Evolutionary conservation across 2,329 filamentous ascomycete species (phyloP).

Genomic region (Colletotrichum falcatum): DNA sequence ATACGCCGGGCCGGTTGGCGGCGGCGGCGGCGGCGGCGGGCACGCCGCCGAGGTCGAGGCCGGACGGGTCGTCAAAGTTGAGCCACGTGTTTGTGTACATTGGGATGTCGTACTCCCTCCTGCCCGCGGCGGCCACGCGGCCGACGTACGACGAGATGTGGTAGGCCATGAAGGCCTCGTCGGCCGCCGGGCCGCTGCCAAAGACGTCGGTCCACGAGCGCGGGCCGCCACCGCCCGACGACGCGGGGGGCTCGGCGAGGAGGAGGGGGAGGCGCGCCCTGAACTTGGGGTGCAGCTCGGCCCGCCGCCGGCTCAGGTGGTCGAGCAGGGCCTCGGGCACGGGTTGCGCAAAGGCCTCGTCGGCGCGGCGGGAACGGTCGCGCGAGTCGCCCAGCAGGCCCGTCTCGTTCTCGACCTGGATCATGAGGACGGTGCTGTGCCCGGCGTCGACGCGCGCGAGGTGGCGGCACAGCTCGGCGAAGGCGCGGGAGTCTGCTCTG

Average conservation of each 20-base stretch:
- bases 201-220: conserved; percentile 52
- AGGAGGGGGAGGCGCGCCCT: conserved; percentile 48
- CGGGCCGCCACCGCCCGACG: no score
- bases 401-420: conserved; percentile 69
- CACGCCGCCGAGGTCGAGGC: conserved; percentile 49
- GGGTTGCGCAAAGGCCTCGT: conserved; percentile 54
- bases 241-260: conserved; percentile 42
- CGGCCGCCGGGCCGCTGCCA: conserved; percentile 45
- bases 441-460: conserved; percentile 56
- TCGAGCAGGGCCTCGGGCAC: conserved; percentile 47
- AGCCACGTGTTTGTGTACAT: conserved; percentile 54
- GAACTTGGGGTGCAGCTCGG: conserved; percentile 48
- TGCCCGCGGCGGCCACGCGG: conserved; percentile 52
- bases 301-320: conserved; percentile 42
- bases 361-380: conserved; percentile 56
- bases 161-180: conserved; percentile 55
- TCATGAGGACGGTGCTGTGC: conserved; percentile 65
- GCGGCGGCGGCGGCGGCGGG: conserved; percentile 53
- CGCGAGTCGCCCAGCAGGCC: conserved; percentile 65
- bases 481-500: conserved; percentile 49
- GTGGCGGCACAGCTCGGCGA: conserved; percentile 49
- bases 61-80: conserved; percentile 48
- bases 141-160: conserved; percentile 50
- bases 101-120: conserved; percentile 49
- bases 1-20: conserved; percentile 50